phyloP scores from a whole-genome alignment of 257 asterid genomes.

The Nicotiana noctiflora region DNA sequence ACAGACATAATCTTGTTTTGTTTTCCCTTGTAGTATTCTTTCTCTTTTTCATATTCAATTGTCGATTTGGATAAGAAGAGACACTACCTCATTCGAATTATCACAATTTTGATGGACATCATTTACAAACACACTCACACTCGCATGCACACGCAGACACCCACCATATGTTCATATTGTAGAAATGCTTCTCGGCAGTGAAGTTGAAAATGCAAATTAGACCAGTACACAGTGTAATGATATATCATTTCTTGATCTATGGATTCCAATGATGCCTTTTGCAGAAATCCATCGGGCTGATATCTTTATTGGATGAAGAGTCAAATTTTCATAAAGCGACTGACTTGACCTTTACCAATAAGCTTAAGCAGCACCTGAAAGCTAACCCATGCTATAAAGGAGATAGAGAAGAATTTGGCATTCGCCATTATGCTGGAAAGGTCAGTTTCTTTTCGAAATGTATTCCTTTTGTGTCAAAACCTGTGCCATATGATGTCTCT shows the following conservation, averaged over 20 bases:
- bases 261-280: neutral
- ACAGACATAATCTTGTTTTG: neutral
- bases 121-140: neutral
- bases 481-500: neutral
- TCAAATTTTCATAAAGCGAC: conserved; percentile 74
- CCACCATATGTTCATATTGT: neutral
- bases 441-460: conserved; percentile 43
- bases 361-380: conserved; percentile 70
- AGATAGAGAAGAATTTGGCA: conserved; percentile 50
- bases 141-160: neutral
- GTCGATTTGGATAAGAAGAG: neutral
- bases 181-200: neutral
- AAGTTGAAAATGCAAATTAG: neutral
- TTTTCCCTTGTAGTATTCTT: neutral
- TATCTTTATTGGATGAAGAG: conserved; percentile 79
- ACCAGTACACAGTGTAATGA: neutral
- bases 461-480: neutral
- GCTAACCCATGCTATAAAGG: conserved; percentile 54
- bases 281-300: conserved; percentile 80
- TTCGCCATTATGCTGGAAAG: conserved; percentile 87
- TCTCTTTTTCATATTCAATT: neutral
- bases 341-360: conserved; percentile 52
- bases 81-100: neutral
- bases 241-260: neutral
- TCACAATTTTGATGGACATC: neutral